Evolutionary conservation across 2,329 filamentous ascomycete genomes (phyloP).

Genomic region (Epichloe uncinata): DNA sequence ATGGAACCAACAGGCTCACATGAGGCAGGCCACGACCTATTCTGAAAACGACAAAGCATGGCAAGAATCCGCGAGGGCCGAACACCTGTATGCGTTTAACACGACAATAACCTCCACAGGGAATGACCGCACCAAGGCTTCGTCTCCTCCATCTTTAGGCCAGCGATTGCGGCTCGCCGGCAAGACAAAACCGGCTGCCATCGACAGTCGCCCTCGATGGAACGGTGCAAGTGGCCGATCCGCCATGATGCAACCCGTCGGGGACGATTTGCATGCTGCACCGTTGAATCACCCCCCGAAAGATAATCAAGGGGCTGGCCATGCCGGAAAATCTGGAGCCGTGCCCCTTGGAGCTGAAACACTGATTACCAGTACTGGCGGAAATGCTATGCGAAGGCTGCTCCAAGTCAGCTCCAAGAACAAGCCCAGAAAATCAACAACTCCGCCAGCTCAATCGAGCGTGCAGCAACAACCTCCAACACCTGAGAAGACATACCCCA

Average conservation of each 20-base stretch:
- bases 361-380: slow-evolving; percentile 10
- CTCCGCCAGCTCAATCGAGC: background rate
- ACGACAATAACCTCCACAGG: slow-evolving; percentile 13
- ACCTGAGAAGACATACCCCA: slow-evolving; percentile 18
- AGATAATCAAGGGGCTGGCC: slow-evolving; percentile 29
- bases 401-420: slow-evolving; percentile 9
- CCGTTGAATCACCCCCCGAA: slow-evolving; percentile 43
- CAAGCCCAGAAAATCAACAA: background rate
- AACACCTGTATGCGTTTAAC: background rate
- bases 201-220: slow-evolving; percentile 47
- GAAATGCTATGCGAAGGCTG: slow-evolving; percentile 21
- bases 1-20: slow-evolving; percentile 2
- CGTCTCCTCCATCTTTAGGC: slow-evolving; percentile 17
- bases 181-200: slow-evolving; percentile 22
- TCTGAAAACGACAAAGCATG: background rate
- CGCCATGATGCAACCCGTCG: slow-evolving; percentile 49
- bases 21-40: background rate
- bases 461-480: background rate
- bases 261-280: slow-evolving; percentile 42
- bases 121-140: slow-evolving; percentile 12
- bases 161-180: slow-evolving; percentile 21
- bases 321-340: slow-evolving; percentile 4
- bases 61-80: background rate
- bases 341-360: slow-evolving; percentile 22
- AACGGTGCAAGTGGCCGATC: slow-evolving; percentile 59